A percentile compares a stretch with the other conserved stretches of the same genome.
Conservation (phyloP, 1,139 yeast genomes). For the Suhomyces terraborum region DNA sequence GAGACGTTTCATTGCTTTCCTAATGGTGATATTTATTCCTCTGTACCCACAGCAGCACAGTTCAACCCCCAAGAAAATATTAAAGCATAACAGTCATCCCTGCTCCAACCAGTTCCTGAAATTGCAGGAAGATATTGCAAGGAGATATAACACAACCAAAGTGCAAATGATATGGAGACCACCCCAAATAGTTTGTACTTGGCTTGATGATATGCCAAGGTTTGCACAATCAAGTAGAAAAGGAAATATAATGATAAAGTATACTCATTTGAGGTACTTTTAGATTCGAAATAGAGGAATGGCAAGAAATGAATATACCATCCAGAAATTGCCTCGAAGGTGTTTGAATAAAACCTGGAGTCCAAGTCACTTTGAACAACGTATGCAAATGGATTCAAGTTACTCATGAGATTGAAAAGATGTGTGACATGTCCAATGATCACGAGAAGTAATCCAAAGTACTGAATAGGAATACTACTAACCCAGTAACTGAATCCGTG, state of each 20-base stretch:
- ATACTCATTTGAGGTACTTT: slow-evolving; percentile 43
- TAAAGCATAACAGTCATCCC: slow-evolving; percentile 26
- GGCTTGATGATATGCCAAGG: slow-evolving; percentile 32
- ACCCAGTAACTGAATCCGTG: slow-evolving; percentile 36
- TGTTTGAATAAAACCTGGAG: slow-evolving; percentile 24
- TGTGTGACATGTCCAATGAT: slow-evolving; percentile 24
- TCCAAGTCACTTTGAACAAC: slow-evolving; percentile 19
- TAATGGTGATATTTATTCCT: too few relatives aligned
- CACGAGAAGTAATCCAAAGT: slow-evolving; percentile 27
- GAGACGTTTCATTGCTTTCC: too few relatives aligned
- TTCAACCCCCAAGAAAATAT: slow-evolving; percentile 17
- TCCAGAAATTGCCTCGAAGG: slow-evolving; percentile 34
- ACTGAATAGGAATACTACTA: slow-evolving; percentile 42
- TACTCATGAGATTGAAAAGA: slow-evolving; percentile 23
- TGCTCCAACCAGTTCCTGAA: slow-evolving; percentile 39
- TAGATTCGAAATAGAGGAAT: slow-evolving; percentile 34
- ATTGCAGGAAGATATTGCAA: slow-evolving; percentile 29
- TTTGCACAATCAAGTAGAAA: slow-evolving; percentile 35
- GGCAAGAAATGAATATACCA: slow-evolving; percentile 43
- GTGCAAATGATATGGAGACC: slow-evolving; percentile 16
- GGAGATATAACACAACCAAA: slow-evolving; percentile 10
- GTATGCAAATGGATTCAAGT: slow-evolving; percentile 36
- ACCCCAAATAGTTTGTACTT: slow-evolving; percentile 24
- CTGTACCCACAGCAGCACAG: background rate
- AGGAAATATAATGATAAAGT: slow-evolving; percentile 39